These are phyloP conservation scores for Antarctomyces pellizariae DNA, from an alignment of 495 filamentous ascomycete genomes.

Conservation along the genomic window DNA sequence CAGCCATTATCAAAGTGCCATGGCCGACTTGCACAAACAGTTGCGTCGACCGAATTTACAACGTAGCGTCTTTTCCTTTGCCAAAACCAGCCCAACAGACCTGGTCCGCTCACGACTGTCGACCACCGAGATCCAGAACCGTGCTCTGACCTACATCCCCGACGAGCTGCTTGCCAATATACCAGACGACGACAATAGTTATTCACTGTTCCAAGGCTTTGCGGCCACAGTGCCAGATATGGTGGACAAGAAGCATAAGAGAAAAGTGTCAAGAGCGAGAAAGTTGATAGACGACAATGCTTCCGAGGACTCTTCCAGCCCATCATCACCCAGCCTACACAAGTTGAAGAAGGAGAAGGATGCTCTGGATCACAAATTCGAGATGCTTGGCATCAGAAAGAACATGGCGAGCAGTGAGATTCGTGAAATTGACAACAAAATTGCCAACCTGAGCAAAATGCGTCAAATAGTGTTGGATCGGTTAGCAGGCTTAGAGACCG, in stretches of 20 bases:
- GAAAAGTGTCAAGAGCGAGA: conserved; percentile 43
- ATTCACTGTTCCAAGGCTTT: conserved; percentile 92
- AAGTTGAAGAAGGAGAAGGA: conserved; percentile 59
- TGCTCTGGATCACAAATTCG: conserved; percentile 53
- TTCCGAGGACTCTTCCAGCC: conserved; percentile 18
- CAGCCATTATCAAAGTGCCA: conserved; percentile 58
- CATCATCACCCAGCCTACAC: conserved; percentile 26
- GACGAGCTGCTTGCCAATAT: conserved; percentile 78
- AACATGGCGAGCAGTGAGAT: conserved; percentile 97
- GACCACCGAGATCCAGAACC: conserved; percentile 79
- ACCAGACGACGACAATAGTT: conserved; percentile 61
- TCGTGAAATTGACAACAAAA: conserved; percentile 87
- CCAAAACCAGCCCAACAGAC: conserved; percentile 74
- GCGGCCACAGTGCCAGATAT: conserved; percentile 71
- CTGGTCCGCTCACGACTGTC: conserved; percentile 82
- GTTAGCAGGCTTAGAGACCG: conserved; percentile 71
- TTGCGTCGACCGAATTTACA: conserved; percentile 63
- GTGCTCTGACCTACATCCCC: conserved; percentile 68
- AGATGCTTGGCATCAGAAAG: conserved; percentile 81
- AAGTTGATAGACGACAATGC: conserved; percentile 36
- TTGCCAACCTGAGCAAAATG: conserved; percentile 83
- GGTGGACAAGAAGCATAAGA: conserved; percentile 43
- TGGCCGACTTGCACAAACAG: conserved; percentile 76
- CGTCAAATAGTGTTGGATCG: conserved; percentile 80
- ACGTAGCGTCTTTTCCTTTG: conserved; percentile 69